Evolutionary conservation across 75 land plant species (phyloP).

Genomic region (Larix kaempferi): DNA sequence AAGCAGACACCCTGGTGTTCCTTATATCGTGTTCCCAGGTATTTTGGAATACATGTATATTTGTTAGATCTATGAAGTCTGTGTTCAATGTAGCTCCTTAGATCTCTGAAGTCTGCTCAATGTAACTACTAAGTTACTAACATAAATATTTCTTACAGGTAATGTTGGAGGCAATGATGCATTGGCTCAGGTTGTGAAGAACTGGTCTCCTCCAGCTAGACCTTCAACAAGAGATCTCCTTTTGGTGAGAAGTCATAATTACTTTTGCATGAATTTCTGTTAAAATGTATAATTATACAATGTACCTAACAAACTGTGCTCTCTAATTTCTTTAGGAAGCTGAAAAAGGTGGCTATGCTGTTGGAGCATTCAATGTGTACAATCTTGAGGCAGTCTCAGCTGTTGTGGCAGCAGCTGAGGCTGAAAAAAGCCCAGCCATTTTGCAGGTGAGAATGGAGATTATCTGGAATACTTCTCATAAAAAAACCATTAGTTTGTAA

Average conservation of each 20-base stretch:
- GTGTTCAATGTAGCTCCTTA: neutral
- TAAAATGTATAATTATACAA: neutral
- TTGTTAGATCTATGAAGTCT: neutral
- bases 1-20: conserved; percentile 92
- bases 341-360: conserved; percentile 79
- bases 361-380: conserved; percentile 98
- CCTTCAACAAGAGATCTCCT: conserved; percentile 75
- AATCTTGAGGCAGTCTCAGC: conserved; percentile 92
- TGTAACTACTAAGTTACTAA: neutral
- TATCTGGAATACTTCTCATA: too few species aligned
- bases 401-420: conserved; percentile 95
- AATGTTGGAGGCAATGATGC: conserved; percentile 94
- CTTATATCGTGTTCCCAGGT: conserved; percentile 99
- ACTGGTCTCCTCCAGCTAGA: conserved; percentile 62
- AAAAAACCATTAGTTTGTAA: neutral
- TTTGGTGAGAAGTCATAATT: conserved; percentile 32
- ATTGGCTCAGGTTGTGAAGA: conserved; percentile 72
- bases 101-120: neutral
- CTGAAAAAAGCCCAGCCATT: conserved; percentile 89
- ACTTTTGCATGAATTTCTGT: neutral
- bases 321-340: conserved; percentile 51
- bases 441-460: conserved; percentile 56
- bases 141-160: conserved; percentile 36
- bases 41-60: conserved; percentile 7
- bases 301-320: neutral